Conservation (phyloP, 768 basidiomycete genomes). For the Lactarius indigo region DNA sequence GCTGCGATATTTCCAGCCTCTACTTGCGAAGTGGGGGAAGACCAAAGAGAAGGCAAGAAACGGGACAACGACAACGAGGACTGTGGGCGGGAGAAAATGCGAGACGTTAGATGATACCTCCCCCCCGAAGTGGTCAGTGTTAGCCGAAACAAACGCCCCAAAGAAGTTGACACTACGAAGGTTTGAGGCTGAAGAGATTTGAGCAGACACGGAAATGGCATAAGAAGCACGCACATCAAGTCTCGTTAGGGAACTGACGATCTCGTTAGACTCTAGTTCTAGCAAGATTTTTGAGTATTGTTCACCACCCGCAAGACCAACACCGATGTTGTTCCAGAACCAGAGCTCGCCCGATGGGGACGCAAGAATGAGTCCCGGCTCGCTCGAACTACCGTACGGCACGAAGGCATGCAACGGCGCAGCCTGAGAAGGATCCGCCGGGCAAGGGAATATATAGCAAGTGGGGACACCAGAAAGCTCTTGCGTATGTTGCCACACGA, state of each 20-base stretch:
- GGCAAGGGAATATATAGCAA: constrained; percentile 80
- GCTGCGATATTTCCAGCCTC: constrained; percentile 63
- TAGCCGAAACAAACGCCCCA: constrained; percentile 62
- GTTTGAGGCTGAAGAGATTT: constrained; percentile 48
- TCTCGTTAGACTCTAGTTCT: constrained; percentile 51
- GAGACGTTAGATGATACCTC: constrained; percentile 56
- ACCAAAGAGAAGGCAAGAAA: constrained; percentile 43
- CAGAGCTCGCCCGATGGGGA: constrained; percentile 68
- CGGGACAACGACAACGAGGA: constrained; percentile 43
- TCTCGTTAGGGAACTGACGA: constrained; percentile 62
- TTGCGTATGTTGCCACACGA: constrained; percentile 81
- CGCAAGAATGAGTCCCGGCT: constrained; percentile 84
- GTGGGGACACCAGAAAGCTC: constrained; percentile 71
- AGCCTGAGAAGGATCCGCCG: constrained; percentile 51
- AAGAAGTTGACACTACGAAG: constrained; percentile 65
- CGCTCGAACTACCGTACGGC: constrained; percentile 61
- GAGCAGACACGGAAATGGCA: constrained; percentile 14
- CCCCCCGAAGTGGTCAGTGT: constrained; percentile 64
- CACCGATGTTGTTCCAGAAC: constrained; percentile 87
- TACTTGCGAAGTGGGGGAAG: constrained; percentile 40
- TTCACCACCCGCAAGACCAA: constrained; percentile 77
- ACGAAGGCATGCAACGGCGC: constrained; percentile 51
- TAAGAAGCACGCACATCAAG: constrained; percentile 48
- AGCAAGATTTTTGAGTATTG: constrained; percentile 52
- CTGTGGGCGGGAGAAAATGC: constrained; percentile 56